These are phyloP conservation scores for Phytophthora chlamydospora DNA, from an alignment of 352 stramenopile genomes.

Conservation along the genomic window DNA sequence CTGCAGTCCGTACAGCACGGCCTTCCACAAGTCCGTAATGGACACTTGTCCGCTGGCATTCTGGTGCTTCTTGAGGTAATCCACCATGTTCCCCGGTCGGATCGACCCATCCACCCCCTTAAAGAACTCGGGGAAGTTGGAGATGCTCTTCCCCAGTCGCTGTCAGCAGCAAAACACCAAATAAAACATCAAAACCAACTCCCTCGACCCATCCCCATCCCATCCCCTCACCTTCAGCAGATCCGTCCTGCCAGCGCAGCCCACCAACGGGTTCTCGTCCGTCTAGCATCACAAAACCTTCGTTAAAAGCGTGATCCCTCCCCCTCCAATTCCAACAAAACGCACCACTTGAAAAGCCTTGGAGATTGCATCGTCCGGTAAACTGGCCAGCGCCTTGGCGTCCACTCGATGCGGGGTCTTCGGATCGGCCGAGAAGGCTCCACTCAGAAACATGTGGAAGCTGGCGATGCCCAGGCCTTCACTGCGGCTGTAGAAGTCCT, in stretches of 20 bases:
- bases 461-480: conserved; percentile 84
- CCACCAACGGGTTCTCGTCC: conserved; percentile 77
- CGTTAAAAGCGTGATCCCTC: conserved; percentile 1
- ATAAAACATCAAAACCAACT: conserved; percentile 3
- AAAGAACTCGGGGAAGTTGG: conserved; percentile 82
- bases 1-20: conserved; percentile 81
- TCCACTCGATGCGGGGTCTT: conserved; percentile 60
- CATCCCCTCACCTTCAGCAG: conserved; percentile 58
- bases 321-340: conserved; percentile 1
- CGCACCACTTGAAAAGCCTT: conserved; percentile 83
- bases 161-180: conserved; percentile 19
- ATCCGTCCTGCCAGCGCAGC: conserved; percentile 69
- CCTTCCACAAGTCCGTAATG: conserved; percentile 76
- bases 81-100: conserved; percentile 79
- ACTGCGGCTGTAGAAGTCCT: conserved; percentile 72
- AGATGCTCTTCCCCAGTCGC: conserved; percentile 71
- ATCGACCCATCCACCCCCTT: conserved; percentile 44
- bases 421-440: conserved; percentile 70
- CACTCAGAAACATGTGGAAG: conserved; percentile 84
- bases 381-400: conserved; percentile 55
- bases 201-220: not conserved
- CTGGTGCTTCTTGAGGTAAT: conserved; percentile 74
- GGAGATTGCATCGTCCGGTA: conserved; percentile 68
- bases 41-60: conserved; percentile 61
- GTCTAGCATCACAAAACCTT: conserved; percentile 26